Evolutionary conservation across 331 rosid genomes (phyloP), one percentile per base, ranked within the genome.

Genomic region (Prunus yedoensis): DNA sequence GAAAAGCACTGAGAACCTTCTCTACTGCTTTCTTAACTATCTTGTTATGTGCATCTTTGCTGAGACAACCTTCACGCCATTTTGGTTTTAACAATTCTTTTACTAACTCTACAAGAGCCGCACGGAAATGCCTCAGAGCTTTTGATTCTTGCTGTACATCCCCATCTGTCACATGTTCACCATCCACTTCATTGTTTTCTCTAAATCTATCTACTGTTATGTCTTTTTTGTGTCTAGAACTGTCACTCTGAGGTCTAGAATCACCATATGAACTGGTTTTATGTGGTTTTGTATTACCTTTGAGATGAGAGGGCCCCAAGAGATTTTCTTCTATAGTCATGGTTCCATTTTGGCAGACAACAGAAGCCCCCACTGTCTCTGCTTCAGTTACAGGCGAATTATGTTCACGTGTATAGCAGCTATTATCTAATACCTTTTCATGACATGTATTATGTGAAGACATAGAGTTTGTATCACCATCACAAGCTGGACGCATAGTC

Each of bases 51-150:
- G 87, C 88, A 77, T 89, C 99, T 89, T 89, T 92, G 83, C 88
- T 88, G 66, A 95, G 89, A 80, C 76, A 85, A 58, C 96, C 97
- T 64, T 89, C 97, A 28, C 83, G 94, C 99, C 99, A 95, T 76
- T 77, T 84, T 68, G 99, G 97, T 89, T 88, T 95, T 83, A 95
- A 78, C 83, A 92, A 84, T 72, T 90, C 97, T 83, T 92, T 95
- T 64, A 88, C 99, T 56, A 83, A 77, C 52, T 95, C 97, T 71
- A 95, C 83, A 78, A 95, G 99, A 83, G 85, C 83, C 1, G 81
- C 84, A 43, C 96, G 96, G 18, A 89, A 89, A 68, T 71, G 47
- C 87, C 74, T 88, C 38, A 84, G 20, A 9, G 80, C 88, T 82
- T 84, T 92, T 5, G 87, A 63, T 82, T 92, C 97, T 82, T 88